Evolutionary conservation across 1,284 basidiomycete species (phyloP).

Genomic region (Phlebopus sp.): DNA sequence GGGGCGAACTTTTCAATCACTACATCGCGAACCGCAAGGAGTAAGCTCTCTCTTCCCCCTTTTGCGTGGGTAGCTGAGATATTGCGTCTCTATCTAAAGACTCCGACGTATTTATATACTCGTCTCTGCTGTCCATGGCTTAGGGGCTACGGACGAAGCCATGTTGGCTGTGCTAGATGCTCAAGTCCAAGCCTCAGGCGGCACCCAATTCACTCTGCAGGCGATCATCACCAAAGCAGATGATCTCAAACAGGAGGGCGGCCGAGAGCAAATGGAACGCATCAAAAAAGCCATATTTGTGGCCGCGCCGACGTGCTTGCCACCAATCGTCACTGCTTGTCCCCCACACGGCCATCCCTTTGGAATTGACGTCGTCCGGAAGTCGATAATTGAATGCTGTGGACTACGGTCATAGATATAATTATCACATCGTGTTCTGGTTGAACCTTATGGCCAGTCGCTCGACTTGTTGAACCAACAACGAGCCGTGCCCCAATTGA

Average conservation of each 20-base stretch:
- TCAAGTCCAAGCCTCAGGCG: conserved; percentile 35
- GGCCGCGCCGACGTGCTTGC: conserved; percentile 58
- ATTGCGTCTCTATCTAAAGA: conserved; percentile 33
- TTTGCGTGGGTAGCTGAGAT: neutral
- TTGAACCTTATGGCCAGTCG: too few relatives aligned
- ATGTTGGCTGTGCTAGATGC: conserved; percentile 58
- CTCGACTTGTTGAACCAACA: too few relatives aligned
- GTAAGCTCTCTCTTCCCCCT: conserved; percentile 37
- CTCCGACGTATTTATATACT: conserved; percentile 67
- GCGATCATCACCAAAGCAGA: conserved; percentile 72
- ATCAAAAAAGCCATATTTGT: conserved; percentile 36
- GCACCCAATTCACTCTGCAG: conserved; percentile 56
- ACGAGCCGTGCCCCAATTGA: too few relatives aligned
- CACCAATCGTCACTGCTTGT: conserved; percentile 52
- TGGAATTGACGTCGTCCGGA: conserved; percentile 55
- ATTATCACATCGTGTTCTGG: neutral
- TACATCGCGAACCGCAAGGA: conserved; percentile 58
- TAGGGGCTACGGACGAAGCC: conserved; percentile 52
- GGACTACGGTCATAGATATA: conserved; percentile 14
- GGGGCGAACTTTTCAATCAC: conserved; percentile 65
- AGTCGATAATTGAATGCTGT: conserved; percentile 58
- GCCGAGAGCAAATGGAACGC: conserved; percentile 25
- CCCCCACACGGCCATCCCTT: conserved; percentile 45
- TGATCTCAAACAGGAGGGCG: conserved; percentile 34
- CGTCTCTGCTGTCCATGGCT: conserved; percentile 62